Base-by-base conservation (phyloP, 169 alveolate species). In the Hepatocystis sp. region DNA sequence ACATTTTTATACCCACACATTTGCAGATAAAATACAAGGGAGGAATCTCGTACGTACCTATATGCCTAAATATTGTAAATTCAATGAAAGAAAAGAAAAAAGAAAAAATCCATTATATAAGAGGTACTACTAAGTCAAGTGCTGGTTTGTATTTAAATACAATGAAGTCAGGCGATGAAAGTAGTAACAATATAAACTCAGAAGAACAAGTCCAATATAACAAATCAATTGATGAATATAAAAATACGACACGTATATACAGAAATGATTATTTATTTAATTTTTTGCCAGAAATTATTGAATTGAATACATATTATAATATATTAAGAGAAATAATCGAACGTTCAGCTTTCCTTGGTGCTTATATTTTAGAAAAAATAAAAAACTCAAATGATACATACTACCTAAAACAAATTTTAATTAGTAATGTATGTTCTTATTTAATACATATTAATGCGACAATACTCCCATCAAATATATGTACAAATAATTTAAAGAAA, bases 371-470 rank as follows among this genome's bases (percentile, higher is more conserved):
- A 25, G 88, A 76, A 0, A 76, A 76, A 13, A 21, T 76, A 8
- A 76, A 56, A 58, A 23, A 44, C 8, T 42, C 65, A 23, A 42
- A 53, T 11, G 88, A 76, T 42, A 76, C 56, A 10, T 58, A 71
- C 0, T 76, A 76, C 2, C 34, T 76, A 27, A 76, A 76, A 52
- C 88, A 76, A 40, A 76, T 76, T 5, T 53, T 76, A 23, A 30
- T 76, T 15, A 76, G 68, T 10, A 76, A 76, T 30, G 64, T 76
- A 7, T 76, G 66, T 17, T 76, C 88, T 13, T 76, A 76, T 51
- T 25, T 76, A 8, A 76, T 76, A 21, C 88, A 76, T 21, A 58
- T 76, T 15, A 76, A 76, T 49, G 78, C 88, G 10, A 76, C 88
- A 0, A 49, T 76, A 1, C 27, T 76, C 0, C 88, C 88, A 0